Conservation (phyloP, 2,329 filamentous ascomycete species). For the Zymoseptoria passerinii region DNA sequence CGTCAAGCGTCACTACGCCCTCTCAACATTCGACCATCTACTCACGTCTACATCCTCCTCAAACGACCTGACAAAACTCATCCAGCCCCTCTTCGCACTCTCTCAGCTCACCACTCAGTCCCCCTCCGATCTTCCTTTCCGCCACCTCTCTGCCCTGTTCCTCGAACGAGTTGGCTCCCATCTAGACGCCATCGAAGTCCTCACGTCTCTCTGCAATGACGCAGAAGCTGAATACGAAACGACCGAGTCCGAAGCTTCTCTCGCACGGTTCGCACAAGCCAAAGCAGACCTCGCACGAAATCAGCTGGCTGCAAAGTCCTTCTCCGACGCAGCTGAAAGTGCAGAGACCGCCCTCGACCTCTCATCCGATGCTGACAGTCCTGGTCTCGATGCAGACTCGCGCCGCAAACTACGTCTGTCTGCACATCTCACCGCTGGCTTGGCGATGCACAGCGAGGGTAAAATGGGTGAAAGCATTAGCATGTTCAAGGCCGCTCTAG, state of each 20-base stretch:
- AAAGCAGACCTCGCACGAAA: slow-evolving; percentile 83
- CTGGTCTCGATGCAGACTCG: slow-evolving; percentile 55
- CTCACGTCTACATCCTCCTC: slow-evolving; percentile 47
- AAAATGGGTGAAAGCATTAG: slow-evolving; percentile 61
- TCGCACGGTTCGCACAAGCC: slow-evolving; percentile 70
- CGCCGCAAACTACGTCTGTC: slow-evolving; percentile 68
- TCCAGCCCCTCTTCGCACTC: slow-evolving; percentile 83
- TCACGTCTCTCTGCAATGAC: slow-evolving; percentile 58
- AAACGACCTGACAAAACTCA: slow-evolving; percentile 52
- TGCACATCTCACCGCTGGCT: slow-evolving; percentile 73
- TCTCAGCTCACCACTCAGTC: slow-evolving; percentile 67
- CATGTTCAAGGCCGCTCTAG: slow-evolving; percentile 71
- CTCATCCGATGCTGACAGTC: slow-evolving; percentile 58
- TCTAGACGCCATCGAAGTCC: slow-evolving; percentile 51
- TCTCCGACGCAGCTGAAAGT: slow-evolving; percentile 63
- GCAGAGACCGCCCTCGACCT: slow-evolving; percentile 74
- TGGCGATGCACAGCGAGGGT: slow-evolving; percentile 67
- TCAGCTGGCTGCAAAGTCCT: slow-evolving; percentile 61
- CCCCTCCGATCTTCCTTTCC: slow-evolving; percentile 61
- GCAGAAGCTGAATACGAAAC: slow-evolving; percentile 79
- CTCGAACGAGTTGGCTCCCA: slow-evolving; percentile 71
- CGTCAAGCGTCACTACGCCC: slow-evolving; percentile 68
- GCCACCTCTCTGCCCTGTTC: slow-evolving; percentile 72
- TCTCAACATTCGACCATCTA: slow-evolving; percentile 75
- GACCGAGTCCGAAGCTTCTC: slow-evolving; percentile 64